Evolutionary conservation across 345 rosid genomes (phyloP), one percentile per base, ranked within the genome.

Genomic region (Euclidium syriacum): DNA sequence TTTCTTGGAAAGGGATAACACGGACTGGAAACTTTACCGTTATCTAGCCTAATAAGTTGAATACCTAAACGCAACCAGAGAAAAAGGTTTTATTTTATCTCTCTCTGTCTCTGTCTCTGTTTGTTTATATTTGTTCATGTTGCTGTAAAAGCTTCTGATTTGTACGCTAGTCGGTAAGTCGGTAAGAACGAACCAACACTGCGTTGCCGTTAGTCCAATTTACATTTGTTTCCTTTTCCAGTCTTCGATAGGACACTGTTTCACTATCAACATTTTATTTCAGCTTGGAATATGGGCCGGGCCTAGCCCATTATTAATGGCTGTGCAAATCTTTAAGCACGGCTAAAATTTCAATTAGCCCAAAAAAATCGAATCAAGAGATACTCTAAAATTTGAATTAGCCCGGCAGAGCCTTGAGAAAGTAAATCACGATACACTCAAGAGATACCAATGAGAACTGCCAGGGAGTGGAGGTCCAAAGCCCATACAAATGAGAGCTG

Each of bases 1-100:
- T 62, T 94, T 90, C 90, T 75, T 94, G 89, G 97, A 94, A 81
- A 81, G 99, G 79, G 99, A 94, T 78, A 74, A 52, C 48, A 67
- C 69, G 6, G 97, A 90, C 75, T 78, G 99, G 76, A 90, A 87
- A 80, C 62, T 87, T 73, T 94, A 94, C 59, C 95, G 96, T 23
- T 94, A 94, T 54, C 88, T 94, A 62, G 97, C 99, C 38, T 94
- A 67, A 81, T 64, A 64, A 61, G 72, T 41, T 50, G 65, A 54
- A 30, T 22, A 20, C 38, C 20, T 6, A 9, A 36, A 3, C 41
- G 2, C 64, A 42, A 52, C 61, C 26, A 5, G 2, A 4, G 2
- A 33, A n/a, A 24, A 56, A 56, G 16, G 23, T 7, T 14, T 24
- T 5, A n/a, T n/a, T n/a, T n/a, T n/a, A n/a, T n/a, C n/a, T n/a